Evolutionary conservation across 108 stramenopile species (phyloP).

Genomic region (Poteriospumella lacustris): DNA sequence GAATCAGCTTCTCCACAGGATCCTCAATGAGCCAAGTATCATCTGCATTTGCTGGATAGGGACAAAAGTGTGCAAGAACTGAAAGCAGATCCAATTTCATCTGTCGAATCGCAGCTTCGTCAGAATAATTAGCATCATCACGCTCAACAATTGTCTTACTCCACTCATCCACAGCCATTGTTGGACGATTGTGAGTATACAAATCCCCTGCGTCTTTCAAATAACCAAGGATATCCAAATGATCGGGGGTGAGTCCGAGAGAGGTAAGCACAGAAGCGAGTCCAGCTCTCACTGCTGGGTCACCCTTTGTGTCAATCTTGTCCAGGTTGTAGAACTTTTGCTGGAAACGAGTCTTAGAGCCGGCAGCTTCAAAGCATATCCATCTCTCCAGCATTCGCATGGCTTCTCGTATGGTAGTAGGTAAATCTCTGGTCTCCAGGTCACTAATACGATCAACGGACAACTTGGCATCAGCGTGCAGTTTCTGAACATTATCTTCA

Average conservation of each 20-base stretch:
- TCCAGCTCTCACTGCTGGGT: not conserved
- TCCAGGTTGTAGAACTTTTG: constrained; percentile 7
- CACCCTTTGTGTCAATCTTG: not conserved
- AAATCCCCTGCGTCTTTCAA: constrained; percentile 7
- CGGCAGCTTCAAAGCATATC: constrained; percentile 6
- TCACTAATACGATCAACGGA: not conserved
- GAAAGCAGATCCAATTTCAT: constrained; percentile 3
- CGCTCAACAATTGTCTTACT: not conserved
- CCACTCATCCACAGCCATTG: constrained; percentile 2
- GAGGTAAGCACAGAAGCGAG: not conserved
- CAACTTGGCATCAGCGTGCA: constrained; percentile 6
- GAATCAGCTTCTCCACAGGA: not conserved
- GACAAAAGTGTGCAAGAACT: constrained; percentile 2
- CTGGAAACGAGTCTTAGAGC: constrained; percentile 6
- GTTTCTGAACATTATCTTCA: not conserved
- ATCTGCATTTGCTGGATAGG: constrained; percentile 7
- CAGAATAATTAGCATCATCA: not conserved
- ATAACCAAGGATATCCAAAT: constrained; percentile 8
- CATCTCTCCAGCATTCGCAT: constrained; percentile 2
- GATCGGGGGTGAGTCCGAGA: not conserved
- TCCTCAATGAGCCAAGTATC: constrained; percentile 2
- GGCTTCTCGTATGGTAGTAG: not conserved
- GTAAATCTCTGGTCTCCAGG: not conserved
- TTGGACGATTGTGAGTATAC: constrained; percentile 7
- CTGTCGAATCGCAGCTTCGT: no score